A percentile compares a stretch with the other conserved stretches of the same genome.
Conservation (phyloP, 23 red algal species). For the Gracilaria domingensis region DNA sequence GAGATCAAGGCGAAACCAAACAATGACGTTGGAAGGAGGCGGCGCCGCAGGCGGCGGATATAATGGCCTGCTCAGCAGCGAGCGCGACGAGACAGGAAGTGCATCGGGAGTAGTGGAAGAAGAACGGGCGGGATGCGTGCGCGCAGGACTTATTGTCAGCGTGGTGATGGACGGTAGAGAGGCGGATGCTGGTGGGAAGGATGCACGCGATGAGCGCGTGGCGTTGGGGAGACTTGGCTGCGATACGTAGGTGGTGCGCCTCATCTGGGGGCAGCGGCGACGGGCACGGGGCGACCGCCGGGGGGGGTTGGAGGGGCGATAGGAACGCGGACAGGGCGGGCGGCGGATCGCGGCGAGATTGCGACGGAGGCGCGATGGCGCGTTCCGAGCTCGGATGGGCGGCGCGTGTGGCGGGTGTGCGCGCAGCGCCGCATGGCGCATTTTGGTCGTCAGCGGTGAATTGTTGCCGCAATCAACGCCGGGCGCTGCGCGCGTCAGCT, state of each 20-base stretch:
- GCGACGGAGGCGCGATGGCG: neutral
- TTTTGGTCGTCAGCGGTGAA: neutral
- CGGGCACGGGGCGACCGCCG: neutral
- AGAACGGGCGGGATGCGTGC: neutral
- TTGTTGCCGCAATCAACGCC: too few species aligned
- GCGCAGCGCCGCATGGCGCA: neutral
- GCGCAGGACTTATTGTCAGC: neutral
- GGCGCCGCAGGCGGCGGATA: slow-evolving; percentile 41
- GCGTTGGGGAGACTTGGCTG: slow-evolving; percentile 10
- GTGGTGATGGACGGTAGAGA: slow-evolving; percentile 5
- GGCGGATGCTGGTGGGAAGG: neutral
- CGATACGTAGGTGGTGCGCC: slow-evolving; percentile 15
- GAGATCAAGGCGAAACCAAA: slow-evolving; percentile 95
- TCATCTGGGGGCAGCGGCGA: neutral
- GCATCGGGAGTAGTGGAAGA: slow-evolving; percentile 33
- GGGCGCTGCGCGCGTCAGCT: too few species aligned
- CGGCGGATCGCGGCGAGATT: slow-evolving; percentile 2
- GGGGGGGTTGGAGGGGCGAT: too few species aligned
- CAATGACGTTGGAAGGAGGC: slow-evolving; percentile 42
- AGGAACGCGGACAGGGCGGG: neutral
- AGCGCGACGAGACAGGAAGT: slow-evolving; percentile 5
- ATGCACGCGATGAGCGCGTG: neutral
- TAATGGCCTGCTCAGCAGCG: slow-evolving; percentile 10
- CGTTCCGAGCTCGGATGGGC: neutral
- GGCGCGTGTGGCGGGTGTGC: neutral